These are phyloP conservation scores for Microcyclospora tardicrescens DNA, from an alignment of 2,329 filamentous ascomycete species.

Conservation along the genomic window DNA sequence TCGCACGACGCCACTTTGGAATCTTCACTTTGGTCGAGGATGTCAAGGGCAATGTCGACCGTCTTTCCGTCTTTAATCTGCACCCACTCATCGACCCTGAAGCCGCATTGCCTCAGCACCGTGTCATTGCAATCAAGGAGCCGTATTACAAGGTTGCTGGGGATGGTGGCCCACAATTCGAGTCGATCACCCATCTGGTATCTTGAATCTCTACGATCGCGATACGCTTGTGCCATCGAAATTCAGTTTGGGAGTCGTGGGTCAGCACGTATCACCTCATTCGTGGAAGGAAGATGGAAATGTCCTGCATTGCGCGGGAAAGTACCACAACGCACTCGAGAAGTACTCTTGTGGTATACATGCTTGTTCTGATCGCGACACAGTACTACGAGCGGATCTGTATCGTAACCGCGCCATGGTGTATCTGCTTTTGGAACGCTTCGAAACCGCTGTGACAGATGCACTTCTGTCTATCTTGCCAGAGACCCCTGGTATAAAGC, in stretches of 20 bases:
- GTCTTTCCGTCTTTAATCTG: conserved; percentile 9
- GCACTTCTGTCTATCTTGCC: conserved; percentile 6
- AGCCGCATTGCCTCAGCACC: conserved; percentile 5
- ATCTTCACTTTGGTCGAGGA: conserved; percentile 20
- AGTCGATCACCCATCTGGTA: conserved; percentile 18
- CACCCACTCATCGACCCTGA: conserved; percentile 1
- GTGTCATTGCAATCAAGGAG: conserved; percentile 16
- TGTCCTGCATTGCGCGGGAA: conserved; percentile 4
- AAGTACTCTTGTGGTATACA: conserved; percentile 6
- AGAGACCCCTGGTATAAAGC: background rate
- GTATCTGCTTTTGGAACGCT: conserved; percentile 8
- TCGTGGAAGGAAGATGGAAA: conserved; percentile 13
- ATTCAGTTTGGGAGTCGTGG: conserved; percentile 1
- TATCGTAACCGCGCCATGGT: conserved; percentile 13
- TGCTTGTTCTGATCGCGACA: conserved; percentile 1
- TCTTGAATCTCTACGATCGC: conserved; percentile 8
- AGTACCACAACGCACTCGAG: conserved; percentile 8
- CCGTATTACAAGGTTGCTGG: conserved; percentile 13
- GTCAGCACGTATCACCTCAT: conserved; percentile 1
- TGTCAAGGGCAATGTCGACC: conserved; percentile 25
- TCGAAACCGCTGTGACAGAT: conserved; percentile 10
- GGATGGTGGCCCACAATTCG: conserved; percentile 8
- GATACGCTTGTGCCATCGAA: conserved; percentile 4
- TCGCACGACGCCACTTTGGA: conserved; percentile 2
- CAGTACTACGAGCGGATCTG: conserved; percentile 5